These are phyloP conservation scores for Candida albicans DNA, from an alignment of 1,139 yeast genomes.

Conservation along the genomic window DNA sequence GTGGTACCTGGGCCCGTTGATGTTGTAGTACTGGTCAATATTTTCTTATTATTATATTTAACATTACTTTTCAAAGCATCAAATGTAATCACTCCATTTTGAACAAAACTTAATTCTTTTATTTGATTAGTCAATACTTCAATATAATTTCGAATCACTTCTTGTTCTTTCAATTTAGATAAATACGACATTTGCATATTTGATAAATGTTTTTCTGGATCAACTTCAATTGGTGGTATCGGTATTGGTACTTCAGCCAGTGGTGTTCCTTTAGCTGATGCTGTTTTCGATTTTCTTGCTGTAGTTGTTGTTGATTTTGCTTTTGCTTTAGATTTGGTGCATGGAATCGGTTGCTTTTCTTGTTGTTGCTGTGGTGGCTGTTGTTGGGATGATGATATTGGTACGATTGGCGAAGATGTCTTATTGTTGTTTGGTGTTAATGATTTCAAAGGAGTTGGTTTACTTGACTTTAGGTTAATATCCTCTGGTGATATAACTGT, in stretches of 20 bases:
- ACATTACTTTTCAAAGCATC: constrained; percentile 35
- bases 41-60: constrained; percentile 4
- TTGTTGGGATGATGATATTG: background rate
- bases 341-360: background rate
- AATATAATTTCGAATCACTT: constrained; percentile 43
- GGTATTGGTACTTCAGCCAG: constrained; percentile 10
- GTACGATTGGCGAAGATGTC: background rate
- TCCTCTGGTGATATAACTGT: too few relatives aligned
- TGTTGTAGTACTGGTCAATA: constrained; percentile 8
- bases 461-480: too few relatives aligned
- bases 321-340: too few relatives aligned
- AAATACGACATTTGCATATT: constrained; percentile 36
- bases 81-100: constrained; percentile 47
- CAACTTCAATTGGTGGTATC: constrained; percentile 15
- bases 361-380: background rate
- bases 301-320: background rate
- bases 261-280: background rate
- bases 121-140: constrained; percentile 47
- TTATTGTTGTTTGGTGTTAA: background rate
- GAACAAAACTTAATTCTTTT: constrained; percentile 46
- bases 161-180: constrained; percentile 46
- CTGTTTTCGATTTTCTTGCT: background rate
- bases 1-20: too few relatives aligned
- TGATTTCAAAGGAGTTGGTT: background rate
- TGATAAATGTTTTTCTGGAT: constrained; percentile 21